Evolutionary conservation across 1,284 basidiomycete genomes (phyloP).

Genomic region (Malassezia sympodialis): DNA sequence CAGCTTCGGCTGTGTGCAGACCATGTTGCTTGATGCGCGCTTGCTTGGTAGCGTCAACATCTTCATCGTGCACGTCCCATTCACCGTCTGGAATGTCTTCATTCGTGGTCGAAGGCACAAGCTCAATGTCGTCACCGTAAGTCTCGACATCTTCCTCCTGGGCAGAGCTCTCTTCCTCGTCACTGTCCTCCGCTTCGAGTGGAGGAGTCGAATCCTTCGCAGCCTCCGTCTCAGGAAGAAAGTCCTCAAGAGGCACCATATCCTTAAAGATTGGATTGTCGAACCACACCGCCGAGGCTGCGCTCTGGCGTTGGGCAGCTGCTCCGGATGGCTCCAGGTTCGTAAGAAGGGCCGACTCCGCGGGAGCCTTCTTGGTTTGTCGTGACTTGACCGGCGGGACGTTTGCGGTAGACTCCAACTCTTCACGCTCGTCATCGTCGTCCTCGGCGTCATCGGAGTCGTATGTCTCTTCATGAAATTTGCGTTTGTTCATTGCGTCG

Average conservation of each 20-base stretch:
- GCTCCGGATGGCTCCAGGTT: constrained; percentile 9
- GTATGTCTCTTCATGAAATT: constrained; percentile 56
- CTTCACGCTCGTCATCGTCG: constrained; percentile 44
- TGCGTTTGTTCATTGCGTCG: constrained; percentile 60
- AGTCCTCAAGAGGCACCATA: constrained; percentile 53
- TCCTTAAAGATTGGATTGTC: constrained; percentile 82
- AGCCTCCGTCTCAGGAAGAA: constrained; percentile 44
- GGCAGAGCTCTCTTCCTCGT: constrained; percentile 34
- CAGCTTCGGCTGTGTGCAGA: constrained; percentile 77
- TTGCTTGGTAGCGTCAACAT: constrained; percentile 65
- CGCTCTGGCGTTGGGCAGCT: constrained; percentile 39
- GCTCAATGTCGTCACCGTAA: constrained; percentile 34
- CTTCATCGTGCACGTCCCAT: constrained; percentile 67
- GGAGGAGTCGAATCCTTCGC: constrained; percentile 48
- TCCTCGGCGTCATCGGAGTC: constrained; percentile 52
- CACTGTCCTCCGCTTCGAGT: constrained; percentile 40
- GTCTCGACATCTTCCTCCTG: constrained; percentile 22
- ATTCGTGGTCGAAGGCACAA: constrained; percentile 54
- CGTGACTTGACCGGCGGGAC: background rate
- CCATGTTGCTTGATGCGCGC: constrained; percentile 68
- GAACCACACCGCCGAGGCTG: constrained; percentile 72
- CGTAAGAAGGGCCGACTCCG: constrained; percentile 1
- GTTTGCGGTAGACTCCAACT: background rate
- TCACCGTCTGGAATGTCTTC: constrained; percentile 64
- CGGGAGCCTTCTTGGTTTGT: constrained; percentile 22